These are phyloP conservation scores for Aspergillus sp. DNA, from an alignment of 2,329 filamentous ascomycete genomes.

Conservation along the genomic window DNA sequence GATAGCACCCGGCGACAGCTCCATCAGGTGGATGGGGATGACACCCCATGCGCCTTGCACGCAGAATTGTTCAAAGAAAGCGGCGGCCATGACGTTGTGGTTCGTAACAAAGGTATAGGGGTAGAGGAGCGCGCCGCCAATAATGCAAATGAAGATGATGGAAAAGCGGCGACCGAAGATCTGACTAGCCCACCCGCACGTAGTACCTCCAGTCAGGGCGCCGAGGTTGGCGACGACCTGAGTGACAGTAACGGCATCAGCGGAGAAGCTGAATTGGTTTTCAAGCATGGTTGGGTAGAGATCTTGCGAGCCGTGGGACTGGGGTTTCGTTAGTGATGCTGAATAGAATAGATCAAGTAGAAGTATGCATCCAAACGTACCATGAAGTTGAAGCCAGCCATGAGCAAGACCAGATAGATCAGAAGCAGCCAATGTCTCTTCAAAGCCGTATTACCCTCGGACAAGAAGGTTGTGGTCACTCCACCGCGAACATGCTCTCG, in stretches of 20 bases:
- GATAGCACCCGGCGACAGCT: conserved; percentile 62
- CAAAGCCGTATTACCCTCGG: conserved; percentile 76
- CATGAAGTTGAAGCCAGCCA: conserved; percentile 94
- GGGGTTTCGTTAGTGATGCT: neutral
- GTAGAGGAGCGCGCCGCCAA: conserved; percentile 77
- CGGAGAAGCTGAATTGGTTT: conserved; percentile 60
- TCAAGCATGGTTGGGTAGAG: conserved; percentile 62
- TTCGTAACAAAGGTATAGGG: conserved; percentile 73
- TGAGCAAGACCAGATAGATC: conserved; percentile 78
- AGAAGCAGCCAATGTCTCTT: conserved; percentile 79
- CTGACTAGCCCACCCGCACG: conserved; percentile 68
- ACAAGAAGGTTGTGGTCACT: conserved; percentile 67
- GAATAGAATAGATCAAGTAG: too few relatives aligned
- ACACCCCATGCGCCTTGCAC: conserved; percentile 77
- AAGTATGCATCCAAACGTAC: conserved; percentile 28
- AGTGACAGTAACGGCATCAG: conserved; percentile 65
- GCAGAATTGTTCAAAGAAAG: conserved; percentile 82
- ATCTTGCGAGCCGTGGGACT: conserved; percentile 72
- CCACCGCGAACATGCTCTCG: conserved; percentile 59
- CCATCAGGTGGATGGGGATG: conserved; percentile 70
- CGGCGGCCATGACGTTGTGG: conserved; percentile 70
- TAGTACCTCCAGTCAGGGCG: conserved; percentile 67
- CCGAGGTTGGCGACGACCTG: conserved; percentile 73
- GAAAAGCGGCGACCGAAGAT: conserved; percentile 69
- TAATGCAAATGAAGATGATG: conserved; percentile 64